These are phyloP conservation scores for Quercus engelmannii DNA, from an alignment of 306 rosid species.

Conservation along the genomic window DNA sequence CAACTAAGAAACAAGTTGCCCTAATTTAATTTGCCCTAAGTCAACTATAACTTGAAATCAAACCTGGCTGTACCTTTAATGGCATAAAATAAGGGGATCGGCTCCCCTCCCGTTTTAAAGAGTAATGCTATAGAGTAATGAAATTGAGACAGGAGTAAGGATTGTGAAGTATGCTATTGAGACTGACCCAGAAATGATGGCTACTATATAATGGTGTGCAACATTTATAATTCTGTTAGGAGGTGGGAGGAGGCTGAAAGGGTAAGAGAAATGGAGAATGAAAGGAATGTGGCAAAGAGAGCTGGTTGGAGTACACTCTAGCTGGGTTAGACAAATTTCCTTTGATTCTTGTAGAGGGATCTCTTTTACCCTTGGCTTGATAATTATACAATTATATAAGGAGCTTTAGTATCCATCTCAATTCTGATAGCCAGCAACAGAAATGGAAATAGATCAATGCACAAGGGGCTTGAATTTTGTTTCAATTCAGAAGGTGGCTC, in stretches of 20 bases:
- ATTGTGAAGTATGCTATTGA: slow-evolving; percentile 56
- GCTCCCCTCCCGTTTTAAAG: no score
- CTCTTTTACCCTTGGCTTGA: background rate
- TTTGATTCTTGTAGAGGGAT: background rate
- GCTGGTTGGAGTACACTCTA: slow-evolving; percentile 54
- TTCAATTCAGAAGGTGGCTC: background rate
- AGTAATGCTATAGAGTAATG: slow-evolving; percentile 2
- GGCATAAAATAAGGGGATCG: no score
- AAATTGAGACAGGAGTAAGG: slow-evolving; percentile 60
- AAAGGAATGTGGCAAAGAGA: slow-evolving; percentile 55
- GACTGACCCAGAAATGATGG: slow-evolving; percentile 78
- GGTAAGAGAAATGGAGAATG: slow-evolving; percentile 55
- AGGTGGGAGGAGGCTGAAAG: slow-evolving; percentile 77
- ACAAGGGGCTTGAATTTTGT: background rate
- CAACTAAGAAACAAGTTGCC: no score
- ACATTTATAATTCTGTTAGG: slow-evolving; percentile 62
- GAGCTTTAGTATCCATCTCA: background rate
- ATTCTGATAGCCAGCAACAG: background rate
- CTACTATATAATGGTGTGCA: slow-evolving; percentile 54
- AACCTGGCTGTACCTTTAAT: no score
- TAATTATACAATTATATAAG: background rate
- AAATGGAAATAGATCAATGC: background rate
- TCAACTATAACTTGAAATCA: no score
- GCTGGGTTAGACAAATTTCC: background rate
- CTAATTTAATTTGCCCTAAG: no score